Conservation (phyloP, 352 stramenopile species). For the Pythium vanterpoolii region DNA sequence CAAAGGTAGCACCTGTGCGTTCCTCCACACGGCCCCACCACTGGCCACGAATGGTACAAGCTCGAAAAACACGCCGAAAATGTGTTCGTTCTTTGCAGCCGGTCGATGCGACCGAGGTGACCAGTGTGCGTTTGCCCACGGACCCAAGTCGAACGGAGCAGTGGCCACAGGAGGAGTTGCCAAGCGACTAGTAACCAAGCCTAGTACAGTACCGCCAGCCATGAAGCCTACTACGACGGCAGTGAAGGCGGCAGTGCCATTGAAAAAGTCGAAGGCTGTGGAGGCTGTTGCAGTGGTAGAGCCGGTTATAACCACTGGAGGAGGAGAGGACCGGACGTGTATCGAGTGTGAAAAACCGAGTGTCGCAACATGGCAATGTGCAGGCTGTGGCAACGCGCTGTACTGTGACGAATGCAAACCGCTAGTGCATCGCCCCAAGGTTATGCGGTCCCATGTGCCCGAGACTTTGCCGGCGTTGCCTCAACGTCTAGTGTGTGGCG, state of each 20-base stretch:
- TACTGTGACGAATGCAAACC: slow-evolving; percentile 66
- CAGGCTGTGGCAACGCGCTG: slow-evolving; percentile 49
- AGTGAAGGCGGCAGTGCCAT: neutral
- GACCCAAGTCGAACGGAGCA: slow-evolving; percentile 1
- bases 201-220: neutral
- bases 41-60: slow-evolving; percentile 26
- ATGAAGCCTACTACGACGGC: neutral
- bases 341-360: slow-evolving; percentile 57
- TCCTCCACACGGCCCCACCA: slow-evolving; percentile 30
- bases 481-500: slow-evolving; percentile 35
- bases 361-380: slow-evolving; percentile 46
- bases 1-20: slow-evolving; percentile 50
- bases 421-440: slow-evolving; percentile 52
- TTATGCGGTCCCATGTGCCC: slow-evolving; percentile 60
- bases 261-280: neutral
- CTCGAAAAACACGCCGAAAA: slow-evolving; percentile 10
- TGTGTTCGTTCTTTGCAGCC: slow-evolving; percentile 47
- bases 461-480: slow-evolving; percentile 30
- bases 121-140: slow-evolving; percentile 46
- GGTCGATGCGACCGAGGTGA: slow-evolving; percentile 51
- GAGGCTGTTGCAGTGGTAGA: no score
- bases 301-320: neutral
- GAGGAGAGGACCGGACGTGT: slow-evolving; percentile 33
- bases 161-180: neutral
- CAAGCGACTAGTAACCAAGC: neutral